These are phyloP conservation scores for Gynostemma pentaphyllum DNA, from an alignment of 306 rosid genomes.

Conservation along the genomic window DNA sequence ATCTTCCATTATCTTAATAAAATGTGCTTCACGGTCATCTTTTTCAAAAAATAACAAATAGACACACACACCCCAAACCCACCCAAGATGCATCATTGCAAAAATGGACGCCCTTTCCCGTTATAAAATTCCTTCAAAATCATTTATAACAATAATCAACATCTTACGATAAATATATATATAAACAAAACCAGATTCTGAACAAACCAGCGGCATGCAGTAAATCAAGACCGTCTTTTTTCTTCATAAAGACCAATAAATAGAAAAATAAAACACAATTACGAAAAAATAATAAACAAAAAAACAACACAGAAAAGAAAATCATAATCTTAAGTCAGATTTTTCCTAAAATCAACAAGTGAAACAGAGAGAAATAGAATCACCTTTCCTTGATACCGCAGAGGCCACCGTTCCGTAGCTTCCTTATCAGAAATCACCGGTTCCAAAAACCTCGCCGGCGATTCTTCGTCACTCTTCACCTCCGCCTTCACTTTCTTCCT, in stretches of 20 bases:
- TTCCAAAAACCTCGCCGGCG: constrained; percentile 18
- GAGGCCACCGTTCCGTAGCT: constrained; percentile 50
- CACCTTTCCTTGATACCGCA: constrained; percentile 32
- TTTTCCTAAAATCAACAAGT: constrained; percentile 3
- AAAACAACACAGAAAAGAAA: neutral
- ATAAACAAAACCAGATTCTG: neutral
- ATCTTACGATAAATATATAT: neutral
- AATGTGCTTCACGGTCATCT: too few species aligned
- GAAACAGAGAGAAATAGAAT: neutral
- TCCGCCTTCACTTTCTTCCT: neutral
- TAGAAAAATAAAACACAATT: neutral
- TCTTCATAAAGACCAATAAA: too few species aligned
- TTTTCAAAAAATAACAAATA: neutral
- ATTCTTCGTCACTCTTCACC: neutral
- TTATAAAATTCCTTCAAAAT: neutral
- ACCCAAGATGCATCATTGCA: neutral
- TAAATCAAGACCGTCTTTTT: neutral
- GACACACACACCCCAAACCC: neutral
- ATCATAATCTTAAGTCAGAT: neutral
- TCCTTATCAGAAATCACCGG: constrained; percentile 22
- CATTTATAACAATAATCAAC: neutral
- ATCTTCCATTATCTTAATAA: too few species aligned
- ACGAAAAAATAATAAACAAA: neutral
- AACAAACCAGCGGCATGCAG: neutral
- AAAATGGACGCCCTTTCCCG: neutral